Base-by-base conservation (phyloP, 1,284 basidiomycete genomes). In the Austroboletus olivaceoglutinosus region DNA sequence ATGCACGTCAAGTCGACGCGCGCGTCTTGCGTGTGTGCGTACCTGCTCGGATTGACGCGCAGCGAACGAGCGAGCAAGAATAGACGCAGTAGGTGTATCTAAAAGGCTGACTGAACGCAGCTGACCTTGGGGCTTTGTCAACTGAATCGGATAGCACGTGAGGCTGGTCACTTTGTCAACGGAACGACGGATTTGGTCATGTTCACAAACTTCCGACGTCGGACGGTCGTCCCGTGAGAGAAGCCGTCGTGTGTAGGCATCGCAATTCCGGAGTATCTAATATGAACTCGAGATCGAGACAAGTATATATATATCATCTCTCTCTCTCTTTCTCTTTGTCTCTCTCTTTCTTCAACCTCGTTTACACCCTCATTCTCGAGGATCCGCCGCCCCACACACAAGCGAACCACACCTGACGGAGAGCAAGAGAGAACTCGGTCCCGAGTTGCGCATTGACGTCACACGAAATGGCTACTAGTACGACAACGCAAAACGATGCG, bases 401-500 rank as follows among this genome's bases (percentile, higher is more conserved):
- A 50, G 21, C 15, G 33, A 8, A 36, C 18, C n/a, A 21, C 5
- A 3, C 16, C 16, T 8, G 16, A 34, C 44, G 25, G 3, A n/a
- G n/a, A 11, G 5, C n/a, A 30, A 8, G 16, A 22, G 15, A 18
- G 11, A 22, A 12, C 16, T 5, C 9, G 8, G 6, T 13, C 21
- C 4, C 25, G 6, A 33, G 10, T 22, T 13, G 1, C 25, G 7
- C 33, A 40, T 27, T 25, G 7, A 51, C 39, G 31, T 38, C 39
- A 30, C 22, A 16, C 7, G 43, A 27, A 18, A 58, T 62, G 57
- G 16, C 50, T 5, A 5, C 46, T 2, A 25, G 25, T 25, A 41
- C 48, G 12, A 22, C 22, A 15, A 39, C 19, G 1, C 19, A 60
- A 10, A 34, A 34, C 3, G 54, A 52, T 13, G 67, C 23, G 23